A percentile compares a stretch with the other conserved stretches of the same genome.
Conservation (phyloP, 78 protist species). For the Neovahlkampfia damariscottae region DNA sequence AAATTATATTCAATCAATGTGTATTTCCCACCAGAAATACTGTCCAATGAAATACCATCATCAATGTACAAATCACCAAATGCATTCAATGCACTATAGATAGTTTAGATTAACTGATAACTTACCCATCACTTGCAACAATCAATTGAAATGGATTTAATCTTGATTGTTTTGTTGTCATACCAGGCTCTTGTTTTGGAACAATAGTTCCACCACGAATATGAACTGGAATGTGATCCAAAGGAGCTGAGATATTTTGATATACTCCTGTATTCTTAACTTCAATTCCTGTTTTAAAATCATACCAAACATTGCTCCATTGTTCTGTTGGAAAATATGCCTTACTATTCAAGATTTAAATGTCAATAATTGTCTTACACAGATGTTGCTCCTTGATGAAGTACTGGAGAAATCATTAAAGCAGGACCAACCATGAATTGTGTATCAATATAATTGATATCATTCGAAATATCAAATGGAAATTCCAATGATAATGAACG, state of each 20-base stretch:
- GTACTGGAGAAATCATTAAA: conserved; percentile 54
- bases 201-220: conserved; percentile 78
- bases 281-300: neutral
- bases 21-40: conserved; percentile 33
- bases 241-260: conserved; percentile 38
- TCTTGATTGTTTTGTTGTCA: conserved; percentile 39
- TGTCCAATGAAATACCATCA: conserved; percentile 43
- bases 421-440: conserved; percentile 42
- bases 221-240: conserved; percentile 58
- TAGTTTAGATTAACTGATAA: too few relatives aligned
- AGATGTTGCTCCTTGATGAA: neutral
- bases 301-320: conserved; percentile 17
- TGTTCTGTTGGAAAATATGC: conserved; percentile 43
- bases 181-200: conserved; percentile 62
- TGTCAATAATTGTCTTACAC: too few relatives aligned
- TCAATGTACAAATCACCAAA: conserved; percentile 62
- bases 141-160: conserved; percentile 75
- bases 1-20: too few relatives aligned
- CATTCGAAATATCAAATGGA: conserved; percentile 24
- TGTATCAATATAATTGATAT: too few relatives aligned
- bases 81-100: conserved; percentile 24
- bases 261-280: neutral
- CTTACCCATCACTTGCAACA: conserved; percentile 7
- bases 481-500: conserved; percentile 59
- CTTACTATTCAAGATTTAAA: too few relatives aligned